Base-by-base conservation (phyloP, 139 green algal species). In the Chlamydomonas asymmetrica region DNA sequence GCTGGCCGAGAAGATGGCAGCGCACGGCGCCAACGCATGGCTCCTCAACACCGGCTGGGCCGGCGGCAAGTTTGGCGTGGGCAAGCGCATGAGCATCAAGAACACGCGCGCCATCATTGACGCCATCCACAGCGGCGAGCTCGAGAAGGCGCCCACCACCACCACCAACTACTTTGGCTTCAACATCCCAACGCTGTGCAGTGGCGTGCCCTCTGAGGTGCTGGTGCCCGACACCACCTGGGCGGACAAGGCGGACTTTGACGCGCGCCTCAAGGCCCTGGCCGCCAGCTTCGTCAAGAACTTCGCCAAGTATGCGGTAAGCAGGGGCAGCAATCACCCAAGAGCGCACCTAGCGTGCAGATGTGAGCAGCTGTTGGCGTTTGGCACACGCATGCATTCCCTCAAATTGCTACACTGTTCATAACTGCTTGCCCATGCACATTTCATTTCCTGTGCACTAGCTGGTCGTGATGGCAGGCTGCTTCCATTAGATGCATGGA, bases 91-190 rank as follows among this genome's bases (percentile, higher is more conserved):
- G 79, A 94, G 91, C 75, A 82, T 98, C 41, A 87, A 86, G 63
- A 78, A 97, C 85, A 98, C 95, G 20, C 87, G 95, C 34, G 89
- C 91, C 43, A 98, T 98, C 65, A 88, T 98, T 57, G 88, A 98
- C 73, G 94, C 95, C 57, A 98, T 98, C 68, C 95, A 97, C 85
- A 86, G 65, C 66, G 95, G 95, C 5, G 86, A 92, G 64, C 87
- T 98, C 50, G 35, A 50, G 1, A 41, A 71, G 0, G 88, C 78
- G 5, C 68, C 92, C 32, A 91, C 78, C 64, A 65, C 70, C 9
- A 71, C 63, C 32, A 93, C 90, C 40, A 87, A 88, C 39, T 81
- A 97, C 45, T 98, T n/a, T n/a, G n/a, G n/a, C n/a, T n/a, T n/a
- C n/a, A n/a, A n/a, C n/a, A n/a, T n/a, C n/a, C n/a, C n/a, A n/a